Evolutionary conservation across 1,284 basidiomycete species (phyloP).

Genomic region (Chiua sp.): DNA sequence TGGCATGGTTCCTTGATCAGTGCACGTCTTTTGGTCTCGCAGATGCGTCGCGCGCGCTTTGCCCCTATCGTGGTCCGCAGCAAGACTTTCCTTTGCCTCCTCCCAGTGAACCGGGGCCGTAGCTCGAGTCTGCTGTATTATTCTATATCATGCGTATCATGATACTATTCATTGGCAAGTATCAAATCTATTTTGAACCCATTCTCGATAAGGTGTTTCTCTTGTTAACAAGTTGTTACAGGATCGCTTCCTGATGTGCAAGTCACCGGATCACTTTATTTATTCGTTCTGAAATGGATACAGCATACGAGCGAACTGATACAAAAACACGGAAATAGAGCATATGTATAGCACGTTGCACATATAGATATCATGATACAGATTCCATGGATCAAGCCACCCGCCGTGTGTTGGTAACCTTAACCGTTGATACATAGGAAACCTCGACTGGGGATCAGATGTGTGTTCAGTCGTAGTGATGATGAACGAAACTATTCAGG

Average conservation of each 20-base stretch:
- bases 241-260: neutral
- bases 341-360: neutral
- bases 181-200: too few relatives aligned
- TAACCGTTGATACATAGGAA: neutral
- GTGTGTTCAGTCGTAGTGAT: neutral
- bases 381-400: neutral
- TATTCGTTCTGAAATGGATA: neutral
- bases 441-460: neutral
- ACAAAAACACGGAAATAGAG: neutral
- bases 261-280: neutral
- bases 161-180: too few relatives aligned
- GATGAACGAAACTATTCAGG: neutral
- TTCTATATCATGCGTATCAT: neutral
- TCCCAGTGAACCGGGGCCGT: constrained; percentile 8
- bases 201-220: neutral
- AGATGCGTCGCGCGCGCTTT: constrained; percentile 11
- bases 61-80: constrained; percentile 14
- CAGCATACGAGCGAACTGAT: neutral
- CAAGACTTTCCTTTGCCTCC: constrained; percentile 15
- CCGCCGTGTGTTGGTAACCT: too few relatives aligned
- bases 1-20: neutral
- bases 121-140: neutral
- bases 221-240: neutral
- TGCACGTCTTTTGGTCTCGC: neutral
- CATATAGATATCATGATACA: neutral